phyloP scores from a whole-genome alignment of 768 basidiomycete genomes.

The Pleurotus eryngii region DNA sequence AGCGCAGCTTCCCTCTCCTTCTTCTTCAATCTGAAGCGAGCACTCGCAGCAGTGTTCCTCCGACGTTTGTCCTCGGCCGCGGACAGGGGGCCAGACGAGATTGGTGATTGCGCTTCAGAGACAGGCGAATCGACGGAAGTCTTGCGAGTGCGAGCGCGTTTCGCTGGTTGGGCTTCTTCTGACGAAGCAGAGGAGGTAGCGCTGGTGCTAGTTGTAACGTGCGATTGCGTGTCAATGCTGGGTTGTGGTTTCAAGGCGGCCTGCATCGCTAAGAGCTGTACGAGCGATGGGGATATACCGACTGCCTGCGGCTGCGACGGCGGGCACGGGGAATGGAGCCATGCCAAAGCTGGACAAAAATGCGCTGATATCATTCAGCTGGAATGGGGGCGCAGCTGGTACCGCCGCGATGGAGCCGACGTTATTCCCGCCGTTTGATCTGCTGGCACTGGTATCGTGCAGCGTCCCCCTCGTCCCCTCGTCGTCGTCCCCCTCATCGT shows the following conservation, averaged over 20 bases:
- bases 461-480: slow-evolving; percentile 47
- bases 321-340: slow-evolving; percentile 41
- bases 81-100: slow-evolving; percentile 29
- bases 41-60: slow-evolving; percentile 89
- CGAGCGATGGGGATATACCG: slow-evolving; percentile 51
- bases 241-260: slow-evolving; percentile 28
- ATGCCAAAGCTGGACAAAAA: slow-evolving; percentile 35
- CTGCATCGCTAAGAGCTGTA: slow-evolving; percentile 57
- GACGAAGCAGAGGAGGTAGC: slow-evolving; percentile 15
- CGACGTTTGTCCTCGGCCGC: slow-evolving; percentile 88
- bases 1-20: slow-evolving; percentile 92
- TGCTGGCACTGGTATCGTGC: slow-evolving; percentile 59
- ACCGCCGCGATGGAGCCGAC: slow-evolving; percentile 19
- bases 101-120: slow-evolving; percentile 18
- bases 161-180: slow-evolving; percentile 35
- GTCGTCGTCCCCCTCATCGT: slow-evolving; percentile 34
- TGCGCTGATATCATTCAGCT: slow-evolving; percentile 29
- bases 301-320: slow-evolving; percentile 28
- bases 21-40: slow-evolving; percentile 93
- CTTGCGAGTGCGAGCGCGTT: slow-evolving; percentile 58
- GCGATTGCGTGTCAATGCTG: slow-evolving; percentile 11
- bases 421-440: slow-evolving; percentile 35
- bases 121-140: slow-evolving; percentile 33
- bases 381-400: slow-evolving; percentile 14
- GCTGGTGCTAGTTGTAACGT: slow-evolving; percentile 21